Percentiles rank a stretch among this genome's conserved stretches.
Conservation (phyloP, 2,329 filamentous ascomycete genomes). For the Tolypocladium tropicale region DNA sequence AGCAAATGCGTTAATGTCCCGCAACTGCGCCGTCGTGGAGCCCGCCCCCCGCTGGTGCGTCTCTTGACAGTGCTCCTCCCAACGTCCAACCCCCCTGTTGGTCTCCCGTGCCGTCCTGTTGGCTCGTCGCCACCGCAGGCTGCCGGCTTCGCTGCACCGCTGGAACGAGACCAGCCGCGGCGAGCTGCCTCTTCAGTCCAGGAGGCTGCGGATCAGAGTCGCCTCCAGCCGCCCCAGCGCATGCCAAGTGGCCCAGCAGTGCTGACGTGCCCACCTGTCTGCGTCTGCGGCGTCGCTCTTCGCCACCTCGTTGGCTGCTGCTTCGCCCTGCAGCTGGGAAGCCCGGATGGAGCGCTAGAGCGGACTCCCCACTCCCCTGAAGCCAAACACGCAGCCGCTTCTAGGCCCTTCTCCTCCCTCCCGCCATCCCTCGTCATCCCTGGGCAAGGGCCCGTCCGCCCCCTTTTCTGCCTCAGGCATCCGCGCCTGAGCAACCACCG, state of each 20-base stretch:
- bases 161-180: neutral
- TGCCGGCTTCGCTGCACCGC: neutral
- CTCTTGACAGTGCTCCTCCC: neutral
- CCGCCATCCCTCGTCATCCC: neutral
- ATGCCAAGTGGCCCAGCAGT: neutral
- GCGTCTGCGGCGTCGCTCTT: neutral
- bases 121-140: too few relatives aligned
- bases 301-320: neutral
- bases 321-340: neutral
- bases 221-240: neutral
- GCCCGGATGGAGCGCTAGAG: neutral
- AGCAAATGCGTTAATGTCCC: neutral
- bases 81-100: too few relatives aligned
- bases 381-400: neutral
- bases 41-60: neutral
- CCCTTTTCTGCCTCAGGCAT: constrained; percentile 12
- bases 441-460: too few relatives aligned
- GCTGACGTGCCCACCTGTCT: neutral
- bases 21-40: neutral
- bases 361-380: neutral
- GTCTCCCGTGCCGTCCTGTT: too few relatives aligned
- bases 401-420: neutral
- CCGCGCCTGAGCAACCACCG: constrained; percentile 7
- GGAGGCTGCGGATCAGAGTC: neutral
- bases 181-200: neutral